phyloP scores from a whole-genome alignment of 2,329 filamentous ascomycete genomes.

The Epichloe gansuensis region DNA sequence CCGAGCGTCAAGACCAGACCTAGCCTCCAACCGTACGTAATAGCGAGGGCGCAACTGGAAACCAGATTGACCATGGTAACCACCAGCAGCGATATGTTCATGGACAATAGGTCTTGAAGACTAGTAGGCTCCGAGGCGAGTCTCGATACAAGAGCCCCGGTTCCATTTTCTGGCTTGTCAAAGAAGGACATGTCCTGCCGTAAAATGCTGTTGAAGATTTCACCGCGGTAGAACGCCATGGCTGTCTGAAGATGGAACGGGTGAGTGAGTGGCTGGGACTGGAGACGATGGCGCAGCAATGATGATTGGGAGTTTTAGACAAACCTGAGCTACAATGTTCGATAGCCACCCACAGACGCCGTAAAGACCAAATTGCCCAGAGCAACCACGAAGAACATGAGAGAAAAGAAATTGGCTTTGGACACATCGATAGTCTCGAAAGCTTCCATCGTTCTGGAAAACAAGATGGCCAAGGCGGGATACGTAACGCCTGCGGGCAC shows the following conservation, averaged over 20 bases:
- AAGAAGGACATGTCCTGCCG: slow-evolving; percentile 41
- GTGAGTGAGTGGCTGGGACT: neutral
- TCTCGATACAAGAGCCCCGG: slow-evolving; percentile 26
- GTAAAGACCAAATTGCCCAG: slow-evolving; percentile 31
- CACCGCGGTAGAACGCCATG: slow-evolving; percentile 23
- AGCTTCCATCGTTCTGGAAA: slow-evolving; percentile 27
- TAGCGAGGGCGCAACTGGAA: slow-evolving; percentile 31
- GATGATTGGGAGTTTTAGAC: neutral
- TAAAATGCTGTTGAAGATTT: slow-evolving; percentile 37
- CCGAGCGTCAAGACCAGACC: slow-evolving; percentile 34
- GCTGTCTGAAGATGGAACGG: slow-evolving; percentile 10
- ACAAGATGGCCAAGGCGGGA: slow-evolving; percentile 28
- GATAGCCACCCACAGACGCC: slow-evolving; percentile 23
- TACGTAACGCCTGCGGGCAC: slow-evolving; percentile 22
- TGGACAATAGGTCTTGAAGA: slow-evolving; percentile 37
- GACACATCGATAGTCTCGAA: slow-evolving; percentile 21
- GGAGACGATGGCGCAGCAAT: neutral
- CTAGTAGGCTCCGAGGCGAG: slow-evolving; percentile 30
- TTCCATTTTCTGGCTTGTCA: slow-evolving; percentile 24
- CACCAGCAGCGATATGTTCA: slow-evolving; percentile 34
- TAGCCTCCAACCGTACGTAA: slow-evolving; percentile 37
- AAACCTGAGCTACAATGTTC: slow-evolving; percentile 25
- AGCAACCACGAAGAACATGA: slow-evolving; percentile 46
- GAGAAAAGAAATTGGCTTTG: slow-evolving; percentile 38
- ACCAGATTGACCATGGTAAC: slow-evolving; percentile 33